Percentiles rank a stretch among this genome's conserved stretches.
Conservation (phyloP, 495 filamentous ascomycete species). For the Chaetomium fimeti region DNA sequence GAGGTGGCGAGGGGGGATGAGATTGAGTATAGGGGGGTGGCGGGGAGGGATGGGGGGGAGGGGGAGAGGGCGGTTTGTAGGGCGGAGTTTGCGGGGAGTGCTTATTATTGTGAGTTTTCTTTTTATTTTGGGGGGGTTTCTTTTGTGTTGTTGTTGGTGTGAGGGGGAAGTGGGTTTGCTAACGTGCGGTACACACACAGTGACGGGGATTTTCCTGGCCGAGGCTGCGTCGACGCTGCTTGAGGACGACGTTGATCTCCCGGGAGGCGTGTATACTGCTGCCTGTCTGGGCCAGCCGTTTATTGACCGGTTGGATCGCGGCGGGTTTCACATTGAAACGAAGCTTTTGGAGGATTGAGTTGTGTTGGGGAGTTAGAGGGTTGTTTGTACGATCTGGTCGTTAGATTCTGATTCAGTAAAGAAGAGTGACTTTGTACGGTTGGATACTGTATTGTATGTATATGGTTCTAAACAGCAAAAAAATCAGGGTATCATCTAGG, state of each 20-base stretch:
- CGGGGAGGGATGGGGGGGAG: slow-evolving; percentile 54
- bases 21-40: slow-evolving; percentile 66
- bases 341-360: slow-evolving; percentile 34
- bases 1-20: slow-evolving; percentile 57
- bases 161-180: slow-evolving; percentile 16
- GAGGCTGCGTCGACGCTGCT: slow-evolving; percentile 73
- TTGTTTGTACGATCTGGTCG: neutral
- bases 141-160: neutral
- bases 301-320: slow-evolving; percentile 65
- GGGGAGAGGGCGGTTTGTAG: slow-evolving; percentile 57
- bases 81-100: slow-evolving; percentile 57
- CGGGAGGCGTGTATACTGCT: slow-evolving; percentile 69
- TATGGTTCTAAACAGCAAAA: neutral
- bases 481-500: slow-evolving; percentile 4
- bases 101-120: slow-evolving; percentile 58
- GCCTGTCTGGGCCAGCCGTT: slow-evolving; percentile 76
- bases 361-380: neutral
- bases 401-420: no score
- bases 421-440: neutral
- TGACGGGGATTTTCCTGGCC: slow-evolving; percentile 63
- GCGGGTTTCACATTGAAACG: slow-evolving; percentile 63
- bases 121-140: neutral
- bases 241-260: slow-evolving; percentile 58
- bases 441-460: neutral
- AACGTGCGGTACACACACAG: slow-evolving; percentile 6